Conservation (phyloP, 139 green algal genomes). For the Gonium pectorale region DNA sequence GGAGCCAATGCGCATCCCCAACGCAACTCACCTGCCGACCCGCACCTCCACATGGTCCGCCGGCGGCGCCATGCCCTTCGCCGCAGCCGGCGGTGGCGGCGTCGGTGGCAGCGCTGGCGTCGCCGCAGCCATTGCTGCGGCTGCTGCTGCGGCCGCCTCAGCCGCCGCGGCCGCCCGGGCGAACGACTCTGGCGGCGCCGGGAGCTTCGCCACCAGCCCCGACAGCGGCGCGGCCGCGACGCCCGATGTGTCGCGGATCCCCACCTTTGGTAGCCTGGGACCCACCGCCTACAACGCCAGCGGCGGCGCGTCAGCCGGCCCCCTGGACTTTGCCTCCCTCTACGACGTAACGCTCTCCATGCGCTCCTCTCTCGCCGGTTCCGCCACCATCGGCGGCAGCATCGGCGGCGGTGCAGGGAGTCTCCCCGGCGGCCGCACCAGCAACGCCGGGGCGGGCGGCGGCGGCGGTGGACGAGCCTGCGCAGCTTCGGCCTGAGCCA, state of each 20-base stretch:
- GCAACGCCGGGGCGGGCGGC: neutral
- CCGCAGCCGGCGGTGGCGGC: neutral
- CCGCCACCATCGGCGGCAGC: neutral
- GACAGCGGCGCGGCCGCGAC: neutral
- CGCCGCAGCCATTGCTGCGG: neutral
- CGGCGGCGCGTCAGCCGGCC: neutral
- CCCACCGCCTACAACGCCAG: neutral
- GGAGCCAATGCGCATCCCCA: too few species aligned
- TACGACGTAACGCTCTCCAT: slow-evolving; percentile 14
- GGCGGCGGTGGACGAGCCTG: neutral
- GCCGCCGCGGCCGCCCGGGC: neutral
- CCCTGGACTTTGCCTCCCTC: neutral
- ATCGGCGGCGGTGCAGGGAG: neutral
- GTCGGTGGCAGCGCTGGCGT: neutral
- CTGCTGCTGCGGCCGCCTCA: neutral
- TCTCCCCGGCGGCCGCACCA: neutral
- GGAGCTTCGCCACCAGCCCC: neutral
- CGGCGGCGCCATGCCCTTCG: neutral
- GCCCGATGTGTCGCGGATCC: neutral
- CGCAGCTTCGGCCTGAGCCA: neutral
- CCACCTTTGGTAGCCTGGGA: neutral
- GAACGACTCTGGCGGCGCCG: neutral
- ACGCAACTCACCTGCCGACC: too few species aligned
- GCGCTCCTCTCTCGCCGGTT: neutral
- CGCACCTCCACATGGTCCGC: neutral